phyloP scores from a whole-genome alignment of 495 filamentous ascomycete genomes.

The Penicillium roqueforti region DNA sequence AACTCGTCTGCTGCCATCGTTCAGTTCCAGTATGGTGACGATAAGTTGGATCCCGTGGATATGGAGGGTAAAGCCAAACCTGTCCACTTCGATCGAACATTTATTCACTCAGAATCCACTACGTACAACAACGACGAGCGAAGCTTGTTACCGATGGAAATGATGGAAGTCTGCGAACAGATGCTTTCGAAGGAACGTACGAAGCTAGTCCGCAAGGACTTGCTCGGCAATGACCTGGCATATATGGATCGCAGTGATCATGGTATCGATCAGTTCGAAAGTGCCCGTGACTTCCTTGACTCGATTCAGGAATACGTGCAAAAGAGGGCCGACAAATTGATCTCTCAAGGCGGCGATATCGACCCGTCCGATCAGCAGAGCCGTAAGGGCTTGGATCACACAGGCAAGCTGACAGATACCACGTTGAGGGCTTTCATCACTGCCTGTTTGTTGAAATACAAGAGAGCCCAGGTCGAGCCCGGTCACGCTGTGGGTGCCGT shows the following conservation, averaged over 20 bases:
- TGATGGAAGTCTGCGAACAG: slow-evolving; percentile 58
- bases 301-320: slow-evolving; percentile 67
- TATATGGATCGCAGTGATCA: slow-evolving; percentile 63
- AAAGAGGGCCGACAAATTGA: slow-evolving; percentile 52
- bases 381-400: slow-evolving; percentile 55
- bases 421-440: slow-evolving; percentile 72
- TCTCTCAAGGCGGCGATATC: slow-evolving; percentile 36
- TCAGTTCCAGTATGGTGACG: slow-evolving; percentile 95
- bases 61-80: slow-evolving; percentile 96
- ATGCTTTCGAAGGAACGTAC: slow-evolving; percentile 61
- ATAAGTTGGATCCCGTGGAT: slow-evolving; percentile 89
- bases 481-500: slow-evolving; percentile 97
- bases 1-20: slow-evolving; percentile 81
- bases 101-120: slow-evolving; percentile 72
- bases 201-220: slow-evolving; percentile 57
- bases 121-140: slow-evolving; percentile 74
- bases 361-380: slow-evolving; percentile 37
- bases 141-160: slow-evolving; percentile 69
- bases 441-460: slow-evolving; percentile 84
- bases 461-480: slow-evolving; percentile 82
- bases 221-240: slow-evolving; percentile 47
- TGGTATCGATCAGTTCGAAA: slow-evolving; percentile 78
- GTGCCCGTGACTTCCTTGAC: slow-evolving; percentile 74
- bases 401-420: slow-evolving; percentile 71
- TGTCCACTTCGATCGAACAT: slow-evolving; percentile 89